phyloP scores from a whole-genome alignment of 768 basidiomycete genomes.

The Phylloporus sp. region DNA sequence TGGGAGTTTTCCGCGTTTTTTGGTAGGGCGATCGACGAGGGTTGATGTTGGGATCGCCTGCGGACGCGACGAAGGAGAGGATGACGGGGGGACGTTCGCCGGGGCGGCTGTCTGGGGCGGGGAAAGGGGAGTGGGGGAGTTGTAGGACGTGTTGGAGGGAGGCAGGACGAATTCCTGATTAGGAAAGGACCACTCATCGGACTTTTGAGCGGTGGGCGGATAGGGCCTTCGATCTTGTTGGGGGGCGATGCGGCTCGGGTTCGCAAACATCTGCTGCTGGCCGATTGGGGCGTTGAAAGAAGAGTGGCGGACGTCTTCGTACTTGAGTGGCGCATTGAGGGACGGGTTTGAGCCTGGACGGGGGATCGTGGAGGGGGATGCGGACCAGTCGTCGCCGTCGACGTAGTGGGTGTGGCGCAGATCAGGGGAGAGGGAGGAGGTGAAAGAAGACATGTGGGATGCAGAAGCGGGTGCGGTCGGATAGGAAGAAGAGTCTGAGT shows the following conservation, averaged over 20 bases:
- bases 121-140: slow-evolving; percentile 36
- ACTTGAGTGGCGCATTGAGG: slow-evolving; percentile 50
- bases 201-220: slow-evolving; percentile 46
- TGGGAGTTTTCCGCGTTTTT: slow-evolving; percentile 83
- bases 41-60: slow-evolving; percentile 49
- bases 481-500: slow-evolving; percentile 44
- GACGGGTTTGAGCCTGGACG: slow-evolving; percentile 65
- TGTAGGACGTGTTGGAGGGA: slow-evolving; percentile 24
- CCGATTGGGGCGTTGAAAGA: slow-evolving; percentile 58
- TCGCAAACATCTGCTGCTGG: slow-evolving; percentile 61
- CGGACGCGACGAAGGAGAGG: slow-evolving; percentile 46
- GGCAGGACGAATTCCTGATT: slow-evolving; percentile 53
- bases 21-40: slow-evolving; percentile 71
- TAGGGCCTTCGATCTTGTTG: slow-evolving; percentile 63
- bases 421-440: slow-evolving; percentile 46
- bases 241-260: slow-evolving; percentile 66
- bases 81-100: slow-evolving; percentile 37
- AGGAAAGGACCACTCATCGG: slow-evolving; percentile 71
- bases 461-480: slow-evolving; percentile 52
- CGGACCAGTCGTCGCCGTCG: slow-evolving; percentile 55
- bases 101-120: slow-evolving; percentile 36
- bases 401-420: slow-evolving; percentile 40
- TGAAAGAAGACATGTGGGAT: slow-evolving; percentile 48
- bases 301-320: slow-evolving; percentile 70
- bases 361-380: slow-evolving; percentile 52